These are phyloP conservation scores for Escovopsis weberi DNA, from an alignment of 2,329 filamentous ascomycete genomes.

Conservation along the genomic window DNA sequence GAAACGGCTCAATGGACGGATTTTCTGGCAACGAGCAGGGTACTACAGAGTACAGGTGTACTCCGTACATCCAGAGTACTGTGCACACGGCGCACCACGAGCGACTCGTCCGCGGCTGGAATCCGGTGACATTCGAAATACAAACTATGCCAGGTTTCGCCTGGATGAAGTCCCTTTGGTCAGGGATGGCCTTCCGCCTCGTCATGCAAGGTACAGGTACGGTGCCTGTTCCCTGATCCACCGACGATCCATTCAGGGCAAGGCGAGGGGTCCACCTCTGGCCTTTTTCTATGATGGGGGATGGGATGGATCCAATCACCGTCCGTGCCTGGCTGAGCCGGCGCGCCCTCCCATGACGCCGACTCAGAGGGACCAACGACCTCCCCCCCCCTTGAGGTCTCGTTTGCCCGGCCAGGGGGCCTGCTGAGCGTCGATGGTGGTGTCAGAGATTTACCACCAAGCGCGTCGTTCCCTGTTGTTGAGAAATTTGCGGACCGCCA, in stretches of 20 bases:
- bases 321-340: slow-evolving; percentile 9
- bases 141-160: background rate
- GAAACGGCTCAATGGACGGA: too few species aligned
- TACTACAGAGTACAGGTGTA: too few species aligned
- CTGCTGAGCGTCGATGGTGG: slow-evolving; percentile 2
- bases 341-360: slow-evolving; percentile 1
- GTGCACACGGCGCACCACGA: too few species aligned
- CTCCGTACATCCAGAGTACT: too few species aligned
- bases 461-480: background rate
- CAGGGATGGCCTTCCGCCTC: slow-evolving; percentile 6
- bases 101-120: too few species aligned
- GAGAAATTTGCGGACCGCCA: slow-evolving; percentile 1
- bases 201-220: slow-evolving; percentile 8
- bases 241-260: slow-evolving; percentile 7
- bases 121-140: too few species aligned
- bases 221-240: background rate
- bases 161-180: background rate
- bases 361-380: slow-evolving; percentile 4
- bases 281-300: background rate
- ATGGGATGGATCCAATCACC: slow-evolving; percentile 8
- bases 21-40: too few species aligned
- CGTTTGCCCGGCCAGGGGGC: background rate
- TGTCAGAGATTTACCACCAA: slow-evolving; percentile 6
- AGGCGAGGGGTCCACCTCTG: slow-evolving; percentile 5
- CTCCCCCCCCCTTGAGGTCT: background rate